Conservation (phyloP, 169 alveolate genomes). For the Plasmodium malariae region DNA sequence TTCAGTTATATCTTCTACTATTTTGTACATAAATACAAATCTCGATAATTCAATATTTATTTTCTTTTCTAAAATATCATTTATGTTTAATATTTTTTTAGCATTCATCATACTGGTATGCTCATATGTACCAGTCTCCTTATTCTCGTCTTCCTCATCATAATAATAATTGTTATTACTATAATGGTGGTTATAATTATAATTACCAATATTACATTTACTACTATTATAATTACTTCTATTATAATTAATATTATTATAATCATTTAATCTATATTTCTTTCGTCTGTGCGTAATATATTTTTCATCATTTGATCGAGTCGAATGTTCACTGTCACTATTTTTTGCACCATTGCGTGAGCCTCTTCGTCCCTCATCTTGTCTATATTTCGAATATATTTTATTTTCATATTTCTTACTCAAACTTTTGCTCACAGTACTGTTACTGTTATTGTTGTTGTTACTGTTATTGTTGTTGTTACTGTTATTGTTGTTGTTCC, state of each 20-base stretch:
- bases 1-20: slow-evolving; percentile 68
- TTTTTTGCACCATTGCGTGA: background rate
- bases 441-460: background rate
- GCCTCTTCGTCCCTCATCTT: background rate
- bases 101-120: background rate
- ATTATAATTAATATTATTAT: too few relatives aligned
- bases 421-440: background rate
- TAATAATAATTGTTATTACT: too few relatives aligned
- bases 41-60: slow-evolving; percentile 50
- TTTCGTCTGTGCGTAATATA: slow-evolving; percentile 1
- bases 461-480: background rate
- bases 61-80: slow-evolving; percentile 48
- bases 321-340: slow-evolving; percentile 43
- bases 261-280: slow-evolving; percentile 12
- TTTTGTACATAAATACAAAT: slow-evolving; percentile 56
- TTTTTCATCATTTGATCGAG: slow-evolving; percentile 22
- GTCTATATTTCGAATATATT: background rate
- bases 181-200: too few relatives aligned
- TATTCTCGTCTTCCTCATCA: slow-evolving; percentile 25
- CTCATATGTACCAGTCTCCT: background rate
- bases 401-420: slow-evolving; percentile 8
- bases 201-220: too few relatives aligned
- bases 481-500: too few relatives aligned
- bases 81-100: slow-evolving; percentile 10
- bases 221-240: too few relatives aligned